Evolutionary conservation across 176 grass and related monocot species (phyloP).

Genomic region (Aegilops sharonensis): DNA sequence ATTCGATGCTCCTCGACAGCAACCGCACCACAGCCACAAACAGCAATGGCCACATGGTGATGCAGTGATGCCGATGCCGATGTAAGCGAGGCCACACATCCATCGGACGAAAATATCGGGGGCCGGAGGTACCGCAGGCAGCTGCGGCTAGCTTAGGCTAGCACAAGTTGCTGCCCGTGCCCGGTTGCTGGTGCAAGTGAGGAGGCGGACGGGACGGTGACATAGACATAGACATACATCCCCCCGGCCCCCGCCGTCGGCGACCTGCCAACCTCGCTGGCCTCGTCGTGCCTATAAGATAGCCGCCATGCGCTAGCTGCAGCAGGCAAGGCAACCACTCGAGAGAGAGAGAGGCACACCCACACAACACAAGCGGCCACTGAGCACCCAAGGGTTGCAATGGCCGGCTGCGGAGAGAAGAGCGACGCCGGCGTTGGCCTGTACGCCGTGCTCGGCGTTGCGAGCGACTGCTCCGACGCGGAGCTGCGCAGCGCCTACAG

Average conservation of each 20-base stretch:
- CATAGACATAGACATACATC: neutral
- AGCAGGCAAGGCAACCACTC: neutral
- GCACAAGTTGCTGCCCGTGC: neutral
- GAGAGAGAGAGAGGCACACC: no score
- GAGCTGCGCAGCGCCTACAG: constrained; percentile 63
- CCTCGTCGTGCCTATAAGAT: constrained; percentile 7
- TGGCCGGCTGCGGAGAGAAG: constrained; percentile 42
- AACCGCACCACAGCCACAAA: constrained; percentile 4
- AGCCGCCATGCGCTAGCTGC: constrained; percentile 11
- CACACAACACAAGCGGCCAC: no score
- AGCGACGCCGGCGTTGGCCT: no score
- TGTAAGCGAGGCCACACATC: neutral
- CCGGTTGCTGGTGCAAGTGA: constrained; percentile 23
- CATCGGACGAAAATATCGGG: neutral
- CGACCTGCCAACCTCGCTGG: no score
- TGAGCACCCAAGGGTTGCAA: neutral
- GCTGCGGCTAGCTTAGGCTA: neutral
- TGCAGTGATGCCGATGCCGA: neutral
- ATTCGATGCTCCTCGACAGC: neutral
- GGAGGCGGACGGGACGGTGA: constrained; percentile 6
- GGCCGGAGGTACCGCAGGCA: neutral
- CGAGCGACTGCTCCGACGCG: constrained; percentile 67
- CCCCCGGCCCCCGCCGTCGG: neutral
- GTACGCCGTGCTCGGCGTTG: constrained; percentile 61
- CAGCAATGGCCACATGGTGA: neutral